Percentiles rank a stretch among this genome's conserved stretches.
Conservation (phyloP, 1,284 basidiomycete species). For the Naganishia sp. region DNA sequence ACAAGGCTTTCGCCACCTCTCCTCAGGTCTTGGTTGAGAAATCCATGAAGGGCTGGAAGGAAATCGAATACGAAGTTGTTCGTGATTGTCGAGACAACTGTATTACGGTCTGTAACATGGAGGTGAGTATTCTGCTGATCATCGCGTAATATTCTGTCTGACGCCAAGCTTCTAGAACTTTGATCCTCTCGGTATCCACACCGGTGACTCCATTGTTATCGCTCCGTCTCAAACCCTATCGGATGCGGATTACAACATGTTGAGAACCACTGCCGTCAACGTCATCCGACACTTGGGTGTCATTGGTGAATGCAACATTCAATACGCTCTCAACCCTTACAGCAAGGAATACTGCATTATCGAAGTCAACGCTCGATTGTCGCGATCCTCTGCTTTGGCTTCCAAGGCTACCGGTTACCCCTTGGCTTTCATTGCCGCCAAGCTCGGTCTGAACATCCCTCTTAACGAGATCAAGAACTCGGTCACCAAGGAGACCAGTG, state of each 20-base stretch:
- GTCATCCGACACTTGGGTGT: conserved; percentile 97
- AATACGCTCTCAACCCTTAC: conserved; percentile 93
- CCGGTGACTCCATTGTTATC: conserved; percentile 98
- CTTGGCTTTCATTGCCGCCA: conserved; percentile 96
- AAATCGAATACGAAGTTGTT: conserved; percentile 99
- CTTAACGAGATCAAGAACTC: conserved; percentile 97
- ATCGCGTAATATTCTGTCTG: not conserved
- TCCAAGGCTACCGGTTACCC: conserved; percentile 99
- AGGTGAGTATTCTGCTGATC: conserved; percentile 62
- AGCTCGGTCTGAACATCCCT: conserved; percentile 93
- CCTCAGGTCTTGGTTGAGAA: conserved; percentile 97
- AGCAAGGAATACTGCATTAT: conserved; percentile 99
- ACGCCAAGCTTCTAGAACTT: conserved; percentile 70
- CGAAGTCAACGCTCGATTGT: conserved; percentile 98
- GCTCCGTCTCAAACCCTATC: conserved; percentile 97
- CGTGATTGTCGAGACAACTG: conserved; percentile 96
- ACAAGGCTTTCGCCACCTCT: conserved; percentile 92
- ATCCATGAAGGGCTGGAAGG: conserved; percentile 99
- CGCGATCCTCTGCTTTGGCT: conserved; percentile 93
- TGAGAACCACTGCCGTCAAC: conserved; percentile 95
- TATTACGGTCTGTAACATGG: conserved; percentile 99
- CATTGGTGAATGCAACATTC: conserved; percentile 95
- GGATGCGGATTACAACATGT: conserved; percentile 98
- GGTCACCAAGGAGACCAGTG: conserved; percentile 92
- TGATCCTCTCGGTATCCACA: conserved; percentile 96